A percentile compares a stretch with the other conserved stretches of the same genome.
Evolutionary conservation across 768 basidiomycete genomes (phyloP).

Genomic region (Podaxis sp.): DNA sequence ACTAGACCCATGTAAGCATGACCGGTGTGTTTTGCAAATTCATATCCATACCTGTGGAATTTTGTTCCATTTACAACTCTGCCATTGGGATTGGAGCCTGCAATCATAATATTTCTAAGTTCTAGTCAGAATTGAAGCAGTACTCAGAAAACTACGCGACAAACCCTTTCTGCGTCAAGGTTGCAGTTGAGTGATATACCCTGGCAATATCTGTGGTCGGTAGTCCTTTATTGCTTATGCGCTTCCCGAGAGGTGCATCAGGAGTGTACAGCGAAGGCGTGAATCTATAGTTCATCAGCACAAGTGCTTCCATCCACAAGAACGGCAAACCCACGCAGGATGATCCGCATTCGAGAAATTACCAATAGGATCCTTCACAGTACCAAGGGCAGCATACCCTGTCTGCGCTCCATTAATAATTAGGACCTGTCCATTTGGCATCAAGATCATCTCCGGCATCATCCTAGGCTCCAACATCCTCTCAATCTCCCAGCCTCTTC

Average conservation of each 20-base stretch:
- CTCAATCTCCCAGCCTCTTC: slow-evolving; percentile 46
- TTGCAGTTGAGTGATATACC: slow-evolving; percentile 63
- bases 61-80: slow-evolving; percentile 27
- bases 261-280: slow-evolving; percentile 52
- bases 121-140: not conserved
- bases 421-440: slow-evolving; percentile 45
- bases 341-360: slow-evolving; percentile 31
- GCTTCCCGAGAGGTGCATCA: slow-evolving; percentile 37
- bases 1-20: slow-evolving; percentile 12
- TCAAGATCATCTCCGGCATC: slow-evolving; percentile 38
- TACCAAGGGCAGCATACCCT: slow-evolving; percentile 40
- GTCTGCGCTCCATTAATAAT: slow-evolving; percentile 44
- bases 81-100: slow-evolving; percentile 48
- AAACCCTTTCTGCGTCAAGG: slow-evolving; percentile 54
- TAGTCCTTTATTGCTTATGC: slow-evolving; percentile 48
- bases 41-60: slow-evolving; percentile 23
- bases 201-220: slow-evolving; percentile 46
- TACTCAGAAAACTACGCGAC: slow-evolving; percentile 15
- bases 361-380: slow-evolving; percentile 28
- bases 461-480: slow-evolving; percentile 39
- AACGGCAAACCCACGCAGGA: slow-evolving; percentile 24
- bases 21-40: too few relatives aligned
- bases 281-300: slow-evolving; percentile 19
- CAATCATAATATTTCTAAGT: slow-evolving; percentile 30
- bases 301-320: not conserved